phyloP scores from a whole-genome alignment of 129 eudicot species.

The Apium graveolens region DNA sequence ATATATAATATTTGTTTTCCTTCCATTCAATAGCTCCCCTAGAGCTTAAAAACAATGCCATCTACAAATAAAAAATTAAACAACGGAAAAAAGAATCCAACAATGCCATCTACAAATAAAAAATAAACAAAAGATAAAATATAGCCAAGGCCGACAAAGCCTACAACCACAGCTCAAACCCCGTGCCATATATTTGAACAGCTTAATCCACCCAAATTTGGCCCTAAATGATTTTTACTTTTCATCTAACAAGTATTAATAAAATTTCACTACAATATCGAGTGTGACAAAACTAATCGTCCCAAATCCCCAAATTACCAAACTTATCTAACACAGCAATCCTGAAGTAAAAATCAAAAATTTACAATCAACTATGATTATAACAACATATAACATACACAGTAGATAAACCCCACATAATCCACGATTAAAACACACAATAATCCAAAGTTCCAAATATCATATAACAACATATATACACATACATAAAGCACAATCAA shows the following conservation, averaged over 20 bases:
- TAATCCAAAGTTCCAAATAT: background rate
- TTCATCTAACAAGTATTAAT: background rate
- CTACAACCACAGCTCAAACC: too few relatives aligned
- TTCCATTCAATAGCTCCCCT: background rate
- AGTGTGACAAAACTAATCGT: background rate
- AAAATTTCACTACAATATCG: background rate
- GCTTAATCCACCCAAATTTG: background rate
- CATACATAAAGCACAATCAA: background rate
- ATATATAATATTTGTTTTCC: background rate
- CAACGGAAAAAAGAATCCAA: background rate
- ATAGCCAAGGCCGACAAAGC: background rate
- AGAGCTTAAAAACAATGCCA: background rate
- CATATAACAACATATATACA: background rate
- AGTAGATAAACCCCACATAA: background rate
- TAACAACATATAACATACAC: background rate
- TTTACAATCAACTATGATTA: background rate
- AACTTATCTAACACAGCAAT: background rate
- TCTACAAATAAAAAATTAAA: background rate
- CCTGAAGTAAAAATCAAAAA: background rate
- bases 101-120: background rate
- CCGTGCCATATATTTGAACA: background rate
- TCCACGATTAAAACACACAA: background rate
- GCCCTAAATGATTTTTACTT: background rate
- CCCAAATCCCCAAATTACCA: background rate
- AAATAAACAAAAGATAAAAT: too few relatives aligned